A percentile compares a stretch with the other conserved stretches of the same genome.
These are phyloP conservation scores for Selaginella moellendorffii DNA, from an alignment of 75 land plant species.

Conservation along the genomic window DNA sequence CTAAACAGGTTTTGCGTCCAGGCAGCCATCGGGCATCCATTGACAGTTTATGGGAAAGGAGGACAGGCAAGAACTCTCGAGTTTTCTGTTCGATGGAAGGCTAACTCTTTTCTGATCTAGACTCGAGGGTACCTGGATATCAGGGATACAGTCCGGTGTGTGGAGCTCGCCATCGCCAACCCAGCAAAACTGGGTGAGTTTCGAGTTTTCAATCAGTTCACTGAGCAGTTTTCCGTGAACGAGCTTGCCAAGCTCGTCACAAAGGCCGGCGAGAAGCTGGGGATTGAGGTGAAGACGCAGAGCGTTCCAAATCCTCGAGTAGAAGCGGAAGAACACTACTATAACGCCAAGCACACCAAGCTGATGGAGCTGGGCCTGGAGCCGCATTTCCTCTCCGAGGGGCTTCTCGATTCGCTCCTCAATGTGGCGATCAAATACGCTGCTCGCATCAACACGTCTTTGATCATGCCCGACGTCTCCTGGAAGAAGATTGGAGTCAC, in stretches of 20 bases:
- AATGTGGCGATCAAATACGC: constrained; percentile 75
- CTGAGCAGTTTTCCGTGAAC: constrained; percentile 96
- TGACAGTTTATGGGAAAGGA: constrained; percentile 93
- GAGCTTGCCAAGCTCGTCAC: constrained; percentile 75
- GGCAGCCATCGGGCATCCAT: constrained; percentile 97
- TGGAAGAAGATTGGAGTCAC: constrained; percentile 88
- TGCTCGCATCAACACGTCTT: constrained; percentile 74
- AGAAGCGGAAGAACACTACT: constrained; percentile 96
- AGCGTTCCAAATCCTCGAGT: constrained; percentile 97
- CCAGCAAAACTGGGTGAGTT: constrained; percentile 88
- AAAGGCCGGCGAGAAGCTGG: constrained; percentile 82
- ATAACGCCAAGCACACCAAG: constrained; percentile 97
- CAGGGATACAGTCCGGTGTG: constrained; percentile 90
- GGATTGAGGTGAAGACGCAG: constrained; percentile 55
- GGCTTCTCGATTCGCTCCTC: constrained; percentile 82
- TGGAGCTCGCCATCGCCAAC: constrained; percentile 86
- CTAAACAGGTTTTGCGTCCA: constrained; percentile 93
- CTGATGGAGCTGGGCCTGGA: constrained; percentile 73
- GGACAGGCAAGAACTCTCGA: constrained; percentile 55
- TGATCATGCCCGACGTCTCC: constrained; percentile 90
- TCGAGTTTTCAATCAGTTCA: constrained; percentile 94
- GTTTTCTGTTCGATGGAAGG: neutral
- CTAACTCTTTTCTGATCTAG: neutral
- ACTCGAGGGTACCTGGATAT: constrained; percentile 95
- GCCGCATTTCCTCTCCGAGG: constrained; percentile 87